These are phyloP conservation scores for Cnidoscolus chayamansa DNA, from an alignment of 441 rosid species.

Conservation along the genomic window DNA sequence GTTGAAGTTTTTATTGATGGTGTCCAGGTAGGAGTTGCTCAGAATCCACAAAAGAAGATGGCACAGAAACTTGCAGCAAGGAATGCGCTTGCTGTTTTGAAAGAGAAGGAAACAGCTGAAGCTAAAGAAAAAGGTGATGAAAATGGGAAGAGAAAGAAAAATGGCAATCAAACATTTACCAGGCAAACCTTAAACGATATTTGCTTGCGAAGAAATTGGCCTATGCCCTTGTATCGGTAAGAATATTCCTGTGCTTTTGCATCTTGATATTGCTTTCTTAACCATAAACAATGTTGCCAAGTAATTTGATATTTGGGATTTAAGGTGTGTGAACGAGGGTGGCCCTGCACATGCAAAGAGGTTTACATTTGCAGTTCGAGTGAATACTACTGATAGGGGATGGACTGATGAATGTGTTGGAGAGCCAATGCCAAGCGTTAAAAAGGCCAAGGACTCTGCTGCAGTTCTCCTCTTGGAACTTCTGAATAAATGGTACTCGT, in stretches of 20 bases:
- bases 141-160: constrained; percentile 60
- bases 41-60: constrained; percentile 98
- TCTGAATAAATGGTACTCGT: constrained; percentile 52
- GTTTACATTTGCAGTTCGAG: constrained; percentile 88
- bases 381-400: constrained; percentile 78
- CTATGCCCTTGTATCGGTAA: constrained; percentile 90
- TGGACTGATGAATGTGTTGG: constrained; percentile 97
- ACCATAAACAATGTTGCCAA: background rate
- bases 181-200: constrained; percentile 92
- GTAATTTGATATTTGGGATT: constrained; percentile 16
- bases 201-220: constrained; percentile 96
- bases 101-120: constrained; percentile 71
- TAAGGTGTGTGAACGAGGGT: constrained; percentile 84
- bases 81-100: constrained; percentile 83
- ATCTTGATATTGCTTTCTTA: background rate
- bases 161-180: constrained; percentile 80
- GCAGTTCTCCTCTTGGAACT: constrained; percentile 81
- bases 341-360: constrained; percentile 99
- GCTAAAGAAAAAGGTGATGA: constrained; percentile 50
- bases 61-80: constrained; percentile 99
- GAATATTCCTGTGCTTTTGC: constrained; percentile 10
- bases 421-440: constrained; percentile 98
- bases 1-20: constrained; percentile 97
- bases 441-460: constrained; percentile 98
- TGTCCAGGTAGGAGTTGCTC: constrained; percentile 83